Conservation (phyloP, 495 filamentous ascomycete genomes). For the Glonium stellatum region DNA sequence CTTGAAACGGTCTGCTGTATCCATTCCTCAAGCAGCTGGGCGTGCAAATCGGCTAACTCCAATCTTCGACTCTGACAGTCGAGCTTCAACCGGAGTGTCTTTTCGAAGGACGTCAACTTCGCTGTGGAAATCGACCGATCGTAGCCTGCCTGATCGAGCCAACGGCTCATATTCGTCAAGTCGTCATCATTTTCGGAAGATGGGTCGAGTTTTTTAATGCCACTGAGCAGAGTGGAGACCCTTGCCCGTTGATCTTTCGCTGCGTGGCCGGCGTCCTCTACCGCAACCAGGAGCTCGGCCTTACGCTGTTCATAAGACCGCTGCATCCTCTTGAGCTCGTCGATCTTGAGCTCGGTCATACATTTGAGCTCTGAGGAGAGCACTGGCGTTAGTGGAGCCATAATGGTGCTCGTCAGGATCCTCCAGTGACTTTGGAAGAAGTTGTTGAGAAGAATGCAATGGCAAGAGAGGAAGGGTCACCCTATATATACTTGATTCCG, state of each 20-base stretch:
- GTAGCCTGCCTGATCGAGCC: constrained; percentile 19
- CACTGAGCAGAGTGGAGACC: constrained; percentile 7
- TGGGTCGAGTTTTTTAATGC: constrained; percentile 19
- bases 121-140: constrained; percentile 13
- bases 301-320: background rate
- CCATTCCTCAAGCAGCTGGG: constrained; percentile 13
- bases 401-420: background rate
- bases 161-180: constrained; percentile 8
- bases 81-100: constrained; percentile 10
- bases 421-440: background rate
- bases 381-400: constrained; percentile 4
- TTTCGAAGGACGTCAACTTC: constrained; percentile 13
- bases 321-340: constrained; percentile 9
- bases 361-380: constrained; percentile 10
- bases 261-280: background rate
- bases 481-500: background rate
- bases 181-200: constrained; percentile 18
- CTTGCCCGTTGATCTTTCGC: constrained; percentile 8
- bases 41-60: constrained; percentile 9
- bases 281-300: background rate
- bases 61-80: background rate
- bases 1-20: background rate
- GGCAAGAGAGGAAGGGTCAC: background rate
- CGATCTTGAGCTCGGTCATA: constrained; percentile 19
- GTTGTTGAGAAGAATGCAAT: background rate